These are phyloP conservation scores for Mortierella sp. DNA, from an alignment of 371 early-diverging fungal genomes.

Conservation along the genomic window DNA sequence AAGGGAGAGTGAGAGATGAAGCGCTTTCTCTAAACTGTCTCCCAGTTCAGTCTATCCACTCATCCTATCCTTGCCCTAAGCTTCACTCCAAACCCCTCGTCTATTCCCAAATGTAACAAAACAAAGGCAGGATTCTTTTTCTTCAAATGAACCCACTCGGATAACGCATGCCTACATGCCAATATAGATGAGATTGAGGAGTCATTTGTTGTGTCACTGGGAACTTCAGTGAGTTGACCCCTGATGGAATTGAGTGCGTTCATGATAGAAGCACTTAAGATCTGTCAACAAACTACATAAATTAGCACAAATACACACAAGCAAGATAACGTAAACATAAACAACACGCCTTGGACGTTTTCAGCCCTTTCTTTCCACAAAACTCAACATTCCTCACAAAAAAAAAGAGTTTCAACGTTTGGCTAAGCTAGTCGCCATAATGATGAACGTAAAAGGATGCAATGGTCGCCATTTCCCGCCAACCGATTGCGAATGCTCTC, in stretches of 20 bases:
- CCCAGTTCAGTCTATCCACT: background rate
- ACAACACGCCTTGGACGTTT: background rate
- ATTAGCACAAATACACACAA: background rate
- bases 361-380: background rate
- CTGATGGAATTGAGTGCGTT: background rate
- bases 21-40: background rate
- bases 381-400: background rate
- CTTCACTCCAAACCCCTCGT: slow-evolving; percentile 16
- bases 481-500: too few relatives aligned
- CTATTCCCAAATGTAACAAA: background rate
- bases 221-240: background rate
- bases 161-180: background rate
- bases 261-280: background rate
- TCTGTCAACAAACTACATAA: too few relatives aligned
- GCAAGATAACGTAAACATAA: background rate
- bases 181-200: background rate
- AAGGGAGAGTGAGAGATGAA: background rate
- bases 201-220: background rate
- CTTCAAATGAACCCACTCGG: background rate
- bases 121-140: background rate
- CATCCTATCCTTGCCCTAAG: slow-evolving; percentile 22
- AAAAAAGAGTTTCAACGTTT: background rate
- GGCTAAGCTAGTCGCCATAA: background rate
- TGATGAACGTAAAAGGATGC: background rate
- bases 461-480: background rate